phyloP scores from a whole-genome alignment of 2,329 filamentous ascomycete species.

The Trichophyton verrucosum region DNA sequence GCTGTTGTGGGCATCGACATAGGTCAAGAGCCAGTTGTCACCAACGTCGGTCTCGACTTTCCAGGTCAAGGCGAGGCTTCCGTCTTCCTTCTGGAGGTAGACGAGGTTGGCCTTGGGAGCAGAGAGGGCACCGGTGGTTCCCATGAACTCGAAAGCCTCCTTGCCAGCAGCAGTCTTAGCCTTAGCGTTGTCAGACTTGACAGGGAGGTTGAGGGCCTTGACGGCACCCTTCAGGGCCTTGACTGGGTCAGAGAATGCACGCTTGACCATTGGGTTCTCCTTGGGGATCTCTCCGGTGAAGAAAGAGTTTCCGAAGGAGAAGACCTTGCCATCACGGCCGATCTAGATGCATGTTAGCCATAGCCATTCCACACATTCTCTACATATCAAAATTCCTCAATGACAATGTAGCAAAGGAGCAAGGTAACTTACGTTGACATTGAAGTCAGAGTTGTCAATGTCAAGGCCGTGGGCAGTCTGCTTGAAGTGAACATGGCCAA shows the following conservation, averaged over 20 bases:
- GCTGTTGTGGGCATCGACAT: constrained; percentile 11
- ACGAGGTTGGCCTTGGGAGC: constrained; percentile 10
- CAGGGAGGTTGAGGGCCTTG: constrained; percentile 9
- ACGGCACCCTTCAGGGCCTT: constrained; percentile 8
- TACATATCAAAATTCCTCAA: too few species aligned
- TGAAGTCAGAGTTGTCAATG: constrained; percentile 12
- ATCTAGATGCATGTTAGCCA: constrained; percentile 3
- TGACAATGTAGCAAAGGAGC: not conserved
- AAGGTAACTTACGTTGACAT: constrained; percentile 10
- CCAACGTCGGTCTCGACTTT: constrained; percentile 11
- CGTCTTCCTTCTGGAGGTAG: constrained; percentile 11
- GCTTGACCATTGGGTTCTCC: constrained; percentile 8
- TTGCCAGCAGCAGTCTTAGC: constrained; percentile 5
- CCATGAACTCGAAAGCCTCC: constrained; percentile 10
- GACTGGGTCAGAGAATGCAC: constrained; percentile 8
- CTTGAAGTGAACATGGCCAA: constrained; percentile 11
- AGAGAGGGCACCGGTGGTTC: constrained; percentile 10
- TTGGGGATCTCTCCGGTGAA: constrained; percentile 9
- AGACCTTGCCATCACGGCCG: constrained; percentile 9
- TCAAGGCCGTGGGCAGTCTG: constrained; percentile 11
- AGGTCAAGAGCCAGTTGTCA: constrained; percentile 12
- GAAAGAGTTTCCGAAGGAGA: constrained; percentile 12
- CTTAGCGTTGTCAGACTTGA: constrained; percentile 8
- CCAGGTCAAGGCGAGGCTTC: constrained; percentile 9
- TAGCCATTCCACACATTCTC: not conserved